phyloP scores from a whole-genome alignment of 345 rosid genomes.

The Garcia nutans region DNA sequence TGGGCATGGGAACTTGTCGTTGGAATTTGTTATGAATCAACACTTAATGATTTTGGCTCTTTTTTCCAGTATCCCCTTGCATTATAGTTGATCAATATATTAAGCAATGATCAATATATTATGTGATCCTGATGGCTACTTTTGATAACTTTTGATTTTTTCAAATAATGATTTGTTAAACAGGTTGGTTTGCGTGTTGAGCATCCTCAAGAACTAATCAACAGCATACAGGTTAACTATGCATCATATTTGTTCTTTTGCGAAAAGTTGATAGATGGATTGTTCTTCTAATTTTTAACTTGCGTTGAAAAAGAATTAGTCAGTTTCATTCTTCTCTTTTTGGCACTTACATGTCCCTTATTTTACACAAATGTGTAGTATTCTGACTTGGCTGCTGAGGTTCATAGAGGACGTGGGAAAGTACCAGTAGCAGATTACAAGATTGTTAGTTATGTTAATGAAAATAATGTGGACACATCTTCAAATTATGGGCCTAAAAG shows the following conservation, averaged over 20 bases:
- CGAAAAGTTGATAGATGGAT: background rate
- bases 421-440: conserved; percentile 96
- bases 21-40: background rate
- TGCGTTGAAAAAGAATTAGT: background rate
- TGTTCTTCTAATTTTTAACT: background rate
- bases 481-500: conserved; percentile 24
- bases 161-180: conserved; percentile 22
- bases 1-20: background rate
- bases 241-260: background rate
- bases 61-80: background rate
- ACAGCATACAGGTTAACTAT: conserved; percentile 70
- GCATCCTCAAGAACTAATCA: conserved; percentile 94
- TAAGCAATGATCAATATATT: background rate
- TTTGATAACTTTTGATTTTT: conserved; percentile 3
- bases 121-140: background rate
- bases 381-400: conserved; percentile 66
- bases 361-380: conserved; percentile 45
- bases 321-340: background rate
- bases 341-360: background rate
- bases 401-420: conserved; percentile 78
- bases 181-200: conserved; percentile 96
- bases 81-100: background rate
- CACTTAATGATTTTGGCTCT: background rate
- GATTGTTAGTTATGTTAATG: conserved; percentile 60
- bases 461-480: conserved; percentile 31